Conservation (phyloP, 768 basidiomycete genomes). For the Lentinula sp. region DNA sequence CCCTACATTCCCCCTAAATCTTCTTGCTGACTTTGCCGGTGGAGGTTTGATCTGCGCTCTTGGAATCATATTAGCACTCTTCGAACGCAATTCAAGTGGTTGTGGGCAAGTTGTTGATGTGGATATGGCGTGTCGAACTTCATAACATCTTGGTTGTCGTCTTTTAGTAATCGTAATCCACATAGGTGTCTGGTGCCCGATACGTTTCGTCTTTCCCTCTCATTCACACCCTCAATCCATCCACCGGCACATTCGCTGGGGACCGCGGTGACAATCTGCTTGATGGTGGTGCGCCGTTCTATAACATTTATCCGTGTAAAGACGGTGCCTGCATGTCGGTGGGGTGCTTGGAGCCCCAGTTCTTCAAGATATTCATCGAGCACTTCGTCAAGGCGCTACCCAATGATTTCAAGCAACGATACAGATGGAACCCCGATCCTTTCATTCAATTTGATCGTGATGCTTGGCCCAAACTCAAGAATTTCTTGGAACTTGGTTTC, state of each 20-base stretch:
- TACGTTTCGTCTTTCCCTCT: slow-evolving; percentile 72
- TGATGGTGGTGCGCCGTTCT: slow-evolving; percentile 78
- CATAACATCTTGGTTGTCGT: not conserved
- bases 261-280: slow-evolving; percentile 54
- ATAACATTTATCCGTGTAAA: slow-evolving; percentile 65
- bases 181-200: slow-evolving; percentile 71
- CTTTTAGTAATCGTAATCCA: not conserved
- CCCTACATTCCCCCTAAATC: slow-evolving; percentile 67
- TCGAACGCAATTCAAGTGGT: slow-evolving; percentile 41
- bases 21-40: slow-evolving; percentile 76
- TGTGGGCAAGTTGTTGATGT: slow-evolving; percentile 65
- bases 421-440: slow-evolving; percentile 51
- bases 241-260: slow-evolving; percentile 25
- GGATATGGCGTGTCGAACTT: slow-evolving; percentile 57
- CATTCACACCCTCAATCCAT: slow-evolving; percentile 23
- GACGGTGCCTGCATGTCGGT: slow-evolving; percentile 75
- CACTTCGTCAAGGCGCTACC: slow-evolving; percentile 51
- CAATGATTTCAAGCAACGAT: slow-evolving; percentile 30
- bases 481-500: slow-evolving; percentile 63
- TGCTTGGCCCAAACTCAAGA: slow-evolving; percentile 52
- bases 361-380: slow-evolving; percentile 58
- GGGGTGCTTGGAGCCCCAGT: slow-evolving; percentile 69
- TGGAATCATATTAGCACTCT: slow-evolving; percentile 44
- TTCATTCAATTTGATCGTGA: slow-evolving; percentile 37
- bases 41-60: slow-evolving; percentile 44